A percentile compares a stretch with the other conserved stretches of the same genome.
These are phyloP conservation scores for Epichloe brachyelytri DNA, from an alignment of 2,329 filamentous ascomycete genomes.

Conservation along the genomic window DNA sequence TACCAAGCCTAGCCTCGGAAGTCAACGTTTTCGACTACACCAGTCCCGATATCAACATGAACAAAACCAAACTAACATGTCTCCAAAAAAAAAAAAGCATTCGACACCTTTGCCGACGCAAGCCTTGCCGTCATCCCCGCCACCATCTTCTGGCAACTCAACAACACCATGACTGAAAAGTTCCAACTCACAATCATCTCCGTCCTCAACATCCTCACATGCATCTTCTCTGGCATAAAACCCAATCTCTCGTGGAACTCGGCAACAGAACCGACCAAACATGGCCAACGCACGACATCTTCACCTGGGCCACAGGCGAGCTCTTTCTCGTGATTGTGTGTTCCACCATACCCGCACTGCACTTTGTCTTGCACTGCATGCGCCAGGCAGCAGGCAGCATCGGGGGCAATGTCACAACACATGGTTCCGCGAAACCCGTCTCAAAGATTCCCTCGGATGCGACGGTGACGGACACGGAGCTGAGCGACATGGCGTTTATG, in stretches of 20 bases:
- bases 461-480: slow-evolving; percentile 5
- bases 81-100: slow-evolving; percentile 6
- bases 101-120: slow-evolving; percentile 12
- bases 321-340: slow-evolving; percentile 14
- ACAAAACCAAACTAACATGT: not conserved
- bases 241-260: slow-evolving; percentile 11
- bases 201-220: slow-evolving; percentile 12
- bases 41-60: no score
- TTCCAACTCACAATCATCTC: slow-evolving; percentile 45
- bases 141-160: slow-evolving; percentile 52
- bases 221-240: slow-evolving; percentile 13
- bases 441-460: not conserved
- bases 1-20: no score
- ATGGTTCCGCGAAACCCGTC: slow-evolving; percentile 1
- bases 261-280: slow-evolving; percentile 12
- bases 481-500: slow-evolving; percentile 7
- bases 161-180: slow-evolving; percentile 61
- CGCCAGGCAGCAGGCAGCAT: slow-evolving; percentile 4
- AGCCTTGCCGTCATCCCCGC: slow-evolving; percentile 11
- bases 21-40: not conserved
- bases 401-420: not conserved
- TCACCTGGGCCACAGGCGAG: slow-evolving; percentile 12
- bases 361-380: slow-evolving; percentile 7
- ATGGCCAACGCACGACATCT: slow-evolving; percentile 12
- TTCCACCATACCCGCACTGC: slow-evolving; percentile 10